Conservation (phyloP, 1,139 yeast species). For the Kodamaea sp. region DNA sequence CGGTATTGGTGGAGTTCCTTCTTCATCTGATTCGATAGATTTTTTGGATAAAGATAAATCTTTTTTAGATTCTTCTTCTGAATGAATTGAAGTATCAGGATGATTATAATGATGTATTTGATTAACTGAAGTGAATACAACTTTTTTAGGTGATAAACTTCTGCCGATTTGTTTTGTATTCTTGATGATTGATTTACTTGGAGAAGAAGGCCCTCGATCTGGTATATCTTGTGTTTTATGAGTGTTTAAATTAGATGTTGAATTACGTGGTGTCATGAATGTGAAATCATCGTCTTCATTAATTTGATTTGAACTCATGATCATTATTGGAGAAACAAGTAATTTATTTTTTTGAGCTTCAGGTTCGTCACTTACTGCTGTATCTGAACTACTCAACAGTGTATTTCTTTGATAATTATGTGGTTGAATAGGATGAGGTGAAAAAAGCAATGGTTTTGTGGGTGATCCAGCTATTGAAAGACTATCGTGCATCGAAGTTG, state of each 20-base stretch:
- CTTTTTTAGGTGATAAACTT: conserved; percentile 34
- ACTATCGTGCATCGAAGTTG: conserved; percentile 8
- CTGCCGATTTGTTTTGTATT: conserved; percentile 16
- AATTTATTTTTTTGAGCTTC: background rate
- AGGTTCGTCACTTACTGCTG: conserved; percentile 33
- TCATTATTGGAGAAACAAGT: conserved; percentile 7
- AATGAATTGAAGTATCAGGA: conserved; percentile 11
- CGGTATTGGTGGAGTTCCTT: conserved; percentile 30
- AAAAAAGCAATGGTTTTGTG: conserved; percentile 35
- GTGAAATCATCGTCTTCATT: conserved; percentile 28
- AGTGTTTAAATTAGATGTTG: conserved; percentile 13
- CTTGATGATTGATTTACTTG: conserved; percentile 42
- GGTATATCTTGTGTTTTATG: background rate
- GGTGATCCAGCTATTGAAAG: conserved; percentile 26
- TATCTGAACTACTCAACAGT: conserved; percentile 42
- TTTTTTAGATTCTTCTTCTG: conserved; percentile 4
- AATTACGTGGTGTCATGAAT: conserved; percentile 27
- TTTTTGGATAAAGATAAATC: conserved; percentile 2
- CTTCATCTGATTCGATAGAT: conserved; percentile 19
- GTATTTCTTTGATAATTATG: conserved; percentile 18
- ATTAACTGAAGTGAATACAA: conserved; percentile 31
- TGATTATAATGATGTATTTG: conserved; percentile 32
- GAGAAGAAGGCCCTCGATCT: conserved; percentile 22
- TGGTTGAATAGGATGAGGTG: conserved; percentile 13
- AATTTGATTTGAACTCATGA: conserved; percentile 10